Evolutionary conservation across 1,284 basidiomycete genomes (phyloP), one percentile per base, ranked within the genome.

Genomic region (Malassezia brasiliensis): DNA sequence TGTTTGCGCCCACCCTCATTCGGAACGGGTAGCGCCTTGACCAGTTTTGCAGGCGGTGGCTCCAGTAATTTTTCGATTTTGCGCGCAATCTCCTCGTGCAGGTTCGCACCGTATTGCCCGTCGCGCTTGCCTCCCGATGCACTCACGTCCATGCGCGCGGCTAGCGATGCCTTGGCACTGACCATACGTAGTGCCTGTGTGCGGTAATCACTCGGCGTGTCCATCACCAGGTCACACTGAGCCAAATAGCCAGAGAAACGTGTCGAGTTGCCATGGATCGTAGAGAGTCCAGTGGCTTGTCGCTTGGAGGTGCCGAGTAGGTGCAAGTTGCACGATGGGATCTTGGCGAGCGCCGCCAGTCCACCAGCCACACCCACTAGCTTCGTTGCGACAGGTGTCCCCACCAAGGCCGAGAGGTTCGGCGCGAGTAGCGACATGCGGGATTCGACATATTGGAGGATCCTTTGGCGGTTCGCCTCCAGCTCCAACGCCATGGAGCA

Each of bases 381-480:
- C 80, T 98, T 98, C 46, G 94, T 93, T 40, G 94, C 94, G 78
- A 90, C 93, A 61, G 88, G 88, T 52, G 93, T 96, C 73, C 94
- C 93, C 76, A 98, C 88, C 75, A 99, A 93, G 73, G 88, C 87
- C 67, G 89, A 93, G 72, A 99, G 83, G 76, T 99, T 99, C 63
- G 94, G 94, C 59, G 93, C 91, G 68, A 99, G 85, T 50, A 91
- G 83, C 77, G 88, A 88, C 88, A 99, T 98, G 76, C 94, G 83
- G 70, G 90, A 94, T 79, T 94, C 93, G 76, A 99, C 94, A 80
- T 96, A 98, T 79, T 87, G 84, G 78, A 98, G 90, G 66, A 98
- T 98, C 83, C 55, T 56, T 78, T 87, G 87, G 47, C 90, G 83
- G 0, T 88, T 86, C 61, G 86, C 84, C 67, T 96, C 88, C 25